Evolutionary conservation across 805 yeast genomes (phyloP), one percentile per base, ranked within the genome.

Genomic region (Peterozyma xylosa): DNA sequence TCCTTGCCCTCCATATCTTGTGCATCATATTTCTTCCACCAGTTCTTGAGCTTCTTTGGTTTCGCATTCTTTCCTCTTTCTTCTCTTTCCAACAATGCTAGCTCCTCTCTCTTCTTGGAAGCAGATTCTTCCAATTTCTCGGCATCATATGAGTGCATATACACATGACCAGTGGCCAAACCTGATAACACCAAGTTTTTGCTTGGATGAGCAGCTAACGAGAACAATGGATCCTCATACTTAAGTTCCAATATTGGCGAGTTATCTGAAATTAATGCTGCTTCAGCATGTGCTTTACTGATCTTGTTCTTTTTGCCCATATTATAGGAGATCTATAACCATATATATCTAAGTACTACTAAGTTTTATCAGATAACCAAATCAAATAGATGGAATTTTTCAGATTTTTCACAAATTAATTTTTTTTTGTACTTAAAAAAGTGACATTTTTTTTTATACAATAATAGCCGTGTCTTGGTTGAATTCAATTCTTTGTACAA

Each of bases 81-180:
- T 35, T 33, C 56, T 38, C 54, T 58, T 37, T 59, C 64, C 18
- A 47, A 42, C 13, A 45, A 39, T n/a, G 51, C 43, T 1, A 54
- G 39, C 29, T 50, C 50, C 11, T 60, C 63, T 37, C 66, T 50
- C 17, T 50, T 53, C 1, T 45, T 47, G 2, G 48, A 47, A 21
- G 57, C 64, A 3, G 45, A 37, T 18, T 64, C 65, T 40, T 71
- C 73, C 18, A 82, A 62, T 34, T 53, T 51, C 1, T 66, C 73
- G 0, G 71, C 69, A 45, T 80, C 73, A 52, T 89, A 90, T 35
- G 66, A 60, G 42, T 77, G 67, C 45, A 88, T 71, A 48, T 68
- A 74, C 0, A 89, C 74, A 53, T 80, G 80, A 2, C 98, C 98
- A 2, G 87, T 78, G 0, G 87, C 93, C n/a, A 85, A 66, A 0